Evolutionary conservation across 345 rosid genomes (phyloP).

Genomic region (Brassica carinata): DNA sequence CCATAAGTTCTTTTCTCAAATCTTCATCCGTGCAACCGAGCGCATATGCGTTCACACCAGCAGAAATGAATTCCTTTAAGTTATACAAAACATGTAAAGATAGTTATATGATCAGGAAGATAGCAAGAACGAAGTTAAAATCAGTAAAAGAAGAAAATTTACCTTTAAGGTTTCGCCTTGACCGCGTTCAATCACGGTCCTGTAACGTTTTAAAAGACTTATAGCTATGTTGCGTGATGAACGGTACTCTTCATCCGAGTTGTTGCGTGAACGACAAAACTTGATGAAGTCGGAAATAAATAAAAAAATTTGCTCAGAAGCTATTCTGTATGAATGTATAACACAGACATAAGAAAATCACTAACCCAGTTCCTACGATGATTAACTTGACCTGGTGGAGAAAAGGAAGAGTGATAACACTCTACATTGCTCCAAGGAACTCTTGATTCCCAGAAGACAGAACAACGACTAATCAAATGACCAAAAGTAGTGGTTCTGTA

Average conservation of each 20-base stretch:
- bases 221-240: constrained; percentile 87
- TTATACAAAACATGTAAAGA: constrained; percentile 16
- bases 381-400: constrained; percentile 45
- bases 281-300: constrained; percentile 23
- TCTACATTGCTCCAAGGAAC: constrained; percentile 36
- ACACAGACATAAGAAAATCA: not conserved
- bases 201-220: constrained; percentile 82
- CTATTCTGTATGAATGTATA: not conserved
- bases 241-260: constrained; percentile 77
- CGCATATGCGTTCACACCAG: constrained; percentile 90
- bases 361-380: constrained; percentile 62
- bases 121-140: not conserved
- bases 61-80: constrained; percentile 80
- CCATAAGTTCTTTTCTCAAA: constrained; percentile 67
- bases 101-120: constrained; percentile 12
- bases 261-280: constrained; percentile 55
- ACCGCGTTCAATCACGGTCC: constrained; percentile 82
- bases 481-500: constrained; percentile 36
- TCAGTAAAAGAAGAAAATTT: not conserved
- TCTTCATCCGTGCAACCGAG: constrained; percentile 87
- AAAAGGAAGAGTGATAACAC: constrained; percentile 37
- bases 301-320: not conserved
- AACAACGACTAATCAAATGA: constrained; percentile 29
- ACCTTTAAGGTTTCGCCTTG: constrained; percentile 93
- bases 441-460: constrained; percentile 35